These are phyloP conservation scores for Daldinia bambusicola DNA, from an alignment of 495 filamentous ascomycete genomes.

Conservation along the genomic window DNA sequence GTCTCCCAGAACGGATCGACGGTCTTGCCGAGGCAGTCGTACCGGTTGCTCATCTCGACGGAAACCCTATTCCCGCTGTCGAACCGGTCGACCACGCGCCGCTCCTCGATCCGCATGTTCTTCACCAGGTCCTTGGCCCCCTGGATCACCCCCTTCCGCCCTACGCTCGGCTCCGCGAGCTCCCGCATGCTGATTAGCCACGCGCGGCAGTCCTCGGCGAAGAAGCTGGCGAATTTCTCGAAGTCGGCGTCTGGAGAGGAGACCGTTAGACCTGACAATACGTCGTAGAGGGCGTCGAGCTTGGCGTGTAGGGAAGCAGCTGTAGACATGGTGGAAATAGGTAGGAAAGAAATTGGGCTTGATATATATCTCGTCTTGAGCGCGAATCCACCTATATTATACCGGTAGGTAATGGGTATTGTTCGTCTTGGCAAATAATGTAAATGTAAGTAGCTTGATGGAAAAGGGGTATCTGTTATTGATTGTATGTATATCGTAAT, in stretches of 20 bases:
- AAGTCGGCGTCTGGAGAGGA: background rate
- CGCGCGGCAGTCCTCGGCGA: background rate
- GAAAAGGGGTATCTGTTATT: background rate
- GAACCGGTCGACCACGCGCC: background rate
- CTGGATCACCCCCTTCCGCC: background rate
- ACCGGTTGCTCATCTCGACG: background rate
- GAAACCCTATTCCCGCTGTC: background rate
- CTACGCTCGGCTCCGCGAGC: background rate
- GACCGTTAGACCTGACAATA: background rate
- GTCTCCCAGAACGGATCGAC: background rate
- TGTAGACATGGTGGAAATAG: background rate
- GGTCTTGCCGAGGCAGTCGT: background rate
- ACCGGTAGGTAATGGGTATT: background rate
- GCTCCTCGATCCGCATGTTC: background rate
- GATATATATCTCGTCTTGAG: background rate
- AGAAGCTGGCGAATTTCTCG: background rate
- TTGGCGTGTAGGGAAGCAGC: background rate
- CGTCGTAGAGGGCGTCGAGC: background rate
- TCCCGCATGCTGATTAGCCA: constrained; percentile 2
- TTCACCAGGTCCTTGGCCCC: background rate
- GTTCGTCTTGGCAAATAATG: background rate
- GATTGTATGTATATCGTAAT: too few species aligned
- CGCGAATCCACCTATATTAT: background rate
- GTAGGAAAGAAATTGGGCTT: background rate
- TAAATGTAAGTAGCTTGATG: background rate